Evolutionary conservation across 2,329 filamentous ascomycete species (phyloP), one percentile per base, ranked within the genome.

Genomic region (Exserohilum turcica): DNA sequence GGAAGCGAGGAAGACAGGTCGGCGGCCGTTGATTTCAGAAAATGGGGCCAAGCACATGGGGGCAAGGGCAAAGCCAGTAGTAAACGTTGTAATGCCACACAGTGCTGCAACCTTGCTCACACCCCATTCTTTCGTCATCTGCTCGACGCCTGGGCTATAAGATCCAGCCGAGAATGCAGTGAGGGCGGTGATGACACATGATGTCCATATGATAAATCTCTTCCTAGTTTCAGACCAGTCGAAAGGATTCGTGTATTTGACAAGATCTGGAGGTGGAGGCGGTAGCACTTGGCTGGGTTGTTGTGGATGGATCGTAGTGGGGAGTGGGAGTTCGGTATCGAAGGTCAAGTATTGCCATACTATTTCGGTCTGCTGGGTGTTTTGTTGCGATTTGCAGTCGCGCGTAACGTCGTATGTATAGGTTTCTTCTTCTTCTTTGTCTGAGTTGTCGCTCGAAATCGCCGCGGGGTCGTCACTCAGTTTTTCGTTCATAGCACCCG

Each of bases 31-130:
- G 70, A 95, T 88, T 75, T 97, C 92, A 0, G 88, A 91, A 60
- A 96, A 88, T 0, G 92, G 92, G 0, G 92, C 92, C 0, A 96
- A 82, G 0, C 91, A 80, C 92, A 97, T 96, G 0, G 92, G 92
- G 0, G 90, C 89, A 19, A 92, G 74, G 0, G 83, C 91, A 62
- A 96, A 96, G 3, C 92, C 71, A 10, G 57, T 61, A 0, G 90
- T 94, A 73, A 94, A 97, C 0, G 85, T 84, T 0, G 92, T 95
- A 56, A 96, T 90, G 29, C 91, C 91, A 1, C 86, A 79, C 5
- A 89, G 78, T n/a, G 86, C 82, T 1, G 86, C 86, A n/a, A 88
- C 80, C 8, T 79, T 77, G 33, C 85, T 87, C 0, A 90, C 79
- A 3, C 82, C 73, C 76, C 90, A 90, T 66, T 89, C 83, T 1